Percentiles rank a stretch among this genome's conserved stretches.
phyloP scores from a whole-genome alignment of 345 rosid genomes.

The Populus deltoides region DNA sequence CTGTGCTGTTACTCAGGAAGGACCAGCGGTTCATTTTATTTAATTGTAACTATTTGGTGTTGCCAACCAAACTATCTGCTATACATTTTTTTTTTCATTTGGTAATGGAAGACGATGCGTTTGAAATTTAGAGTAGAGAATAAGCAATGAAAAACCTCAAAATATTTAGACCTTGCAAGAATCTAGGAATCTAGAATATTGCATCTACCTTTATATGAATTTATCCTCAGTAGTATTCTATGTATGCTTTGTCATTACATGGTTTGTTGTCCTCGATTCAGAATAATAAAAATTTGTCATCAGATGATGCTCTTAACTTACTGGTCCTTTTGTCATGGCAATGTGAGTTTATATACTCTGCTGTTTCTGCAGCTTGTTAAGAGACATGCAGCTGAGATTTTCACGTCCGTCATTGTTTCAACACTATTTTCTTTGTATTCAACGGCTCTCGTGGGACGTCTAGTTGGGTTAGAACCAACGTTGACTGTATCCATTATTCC shows the following conservation, averaged over 20 bases:
- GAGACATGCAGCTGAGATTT: conserved; percentile 94
- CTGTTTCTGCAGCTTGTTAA: conserved; percentile 71
- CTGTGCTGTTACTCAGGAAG: not conserved
- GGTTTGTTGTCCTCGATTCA: not conserved
- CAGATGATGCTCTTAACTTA: no score
- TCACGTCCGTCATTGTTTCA: conserved; percentile 72
- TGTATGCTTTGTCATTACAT: not conserved
- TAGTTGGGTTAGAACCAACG: conserved; percentile 64
- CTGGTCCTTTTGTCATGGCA: not conserved
- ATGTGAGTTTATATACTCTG: not conserved
- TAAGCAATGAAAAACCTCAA: not conserved
- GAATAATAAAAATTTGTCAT: no score
- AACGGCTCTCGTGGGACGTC: conserved; percentile 80
- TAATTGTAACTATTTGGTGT: not conserved
- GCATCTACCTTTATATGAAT: no score
- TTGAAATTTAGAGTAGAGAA: not conserved
- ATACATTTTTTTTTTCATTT: no score
- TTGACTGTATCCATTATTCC: conserved; percentile 84
- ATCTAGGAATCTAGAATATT: no score
- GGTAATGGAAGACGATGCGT: no score
- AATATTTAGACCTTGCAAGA: not conserved
- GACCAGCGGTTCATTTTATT: not conserved
- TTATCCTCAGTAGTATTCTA: not conserved
- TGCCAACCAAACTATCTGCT: no score
- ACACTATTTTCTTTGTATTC: conserved; percentile 89